These are phyloP conservation scores for Rostrohypoxylon terebratum DNA, from an alignment of 495 filamentous ascomycete species.

Conservation along the genomic window DNA sequence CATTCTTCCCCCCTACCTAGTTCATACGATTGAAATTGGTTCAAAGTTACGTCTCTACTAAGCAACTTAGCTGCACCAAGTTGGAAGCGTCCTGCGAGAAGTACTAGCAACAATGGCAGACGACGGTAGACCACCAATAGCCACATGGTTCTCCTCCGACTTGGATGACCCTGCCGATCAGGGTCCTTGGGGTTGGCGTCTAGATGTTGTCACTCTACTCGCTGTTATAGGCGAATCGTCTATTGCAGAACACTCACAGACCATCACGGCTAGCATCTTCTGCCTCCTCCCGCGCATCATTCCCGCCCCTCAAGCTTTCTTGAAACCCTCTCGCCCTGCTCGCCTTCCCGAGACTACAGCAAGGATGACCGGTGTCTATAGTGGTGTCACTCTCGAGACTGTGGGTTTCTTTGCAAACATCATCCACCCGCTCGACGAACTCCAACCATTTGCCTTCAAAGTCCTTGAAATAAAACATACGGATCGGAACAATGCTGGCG, in stretches of 20 bases:
- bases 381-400: slow-evolving; percentile 63
- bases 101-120: slow-evolving; percentile 41
- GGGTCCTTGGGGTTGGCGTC: slow-evolving; percentile 59
- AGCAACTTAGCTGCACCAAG: neutral
- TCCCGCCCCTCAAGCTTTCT: slow-evolving; percentile 73
- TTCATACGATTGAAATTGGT: neutral
- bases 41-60: neutral
- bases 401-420: slow-evolving; percentile 73
- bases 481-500: slow-evolving; percentile 42
- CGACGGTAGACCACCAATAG: slow-evolving; percentile 24
- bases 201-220: slow-evolving; percentile 72
- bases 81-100: neutral
- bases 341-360: slow-evolving; percentile 66
- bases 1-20: slow-evolving; percentile 14
- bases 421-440: slow-evolving; percentile 65
- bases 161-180: slow-evolving; percentile 36
- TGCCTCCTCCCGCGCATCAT: slow-evolving; percentile 72
- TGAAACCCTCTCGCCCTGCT: slow-evolving; percentile 67
- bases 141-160: slow-evolving; percentile 56
- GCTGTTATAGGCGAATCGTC: slow-evolving; percentile 72
- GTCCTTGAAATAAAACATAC: slow-evolving; percentile 62
- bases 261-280: slow-evolving; percentile 66
- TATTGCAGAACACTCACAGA: slow-evolving; percentile 67
- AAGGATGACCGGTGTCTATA: slow-evolving; percentile 68
- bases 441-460: slow-evolving; percentile 59